Base-by-base conservation (phyloP, 2,329 filamentous ascomycete species). In the Aureobasidium melanogenum region DNA sequence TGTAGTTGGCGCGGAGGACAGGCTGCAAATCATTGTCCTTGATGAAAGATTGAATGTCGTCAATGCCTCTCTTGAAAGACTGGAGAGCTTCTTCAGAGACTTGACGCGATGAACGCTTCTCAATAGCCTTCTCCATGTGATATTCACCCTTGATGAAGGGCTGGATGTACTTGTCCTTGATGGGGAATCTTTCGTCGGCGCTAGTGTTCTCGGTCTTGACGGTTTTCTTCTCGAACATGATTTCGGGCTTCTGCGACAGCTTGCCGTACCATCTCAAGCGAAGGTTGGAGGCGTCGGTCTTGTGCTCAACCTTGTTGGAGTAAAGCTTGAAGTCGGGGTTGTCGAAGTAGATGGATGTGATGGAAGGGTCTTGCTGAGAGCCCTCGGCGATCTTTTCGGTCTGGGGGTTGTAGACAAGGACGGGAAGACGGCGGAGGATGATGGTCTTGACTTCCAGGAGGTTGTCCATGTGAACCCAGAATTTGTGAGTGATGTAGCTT, bases 401-500 rank as follows among this genome's bases (percentile, higher is more conserved):
- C 67, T 92, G 88, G 48, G 94, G 87, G 72, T 94, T 97, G 76
- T 97, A 99, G 24, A 99, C 87, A 17, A 99, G 85, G 32, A 95
- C 86, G 0, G 94, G 94, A 24, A 99, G 82, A 62, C 89, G 89
- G 64, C 94, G 89, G 34, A 97, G 83, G 64, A 99, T 95, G 69
- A 91, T 86, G 5, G 94, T 97, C 81, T 97, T 97, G 72, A 97
- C 91, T 77, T 99, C 94, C 67, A 97, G 85, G 30, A 97, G 80
- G 75, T 99, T 97, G 69, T 99, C 94, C 34, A 86, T 84, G 73
- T 99, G 94, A 6, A 99, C 88, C 94, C 94, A 99, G 78, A 96
- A 97, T 75, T 96, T 97, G 76, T 93, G 85, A 4, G 91, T 91
- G 22, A 84, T 89, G 72, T 95, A 96, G 62, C 81, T 82, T 73